phyloP scores from a whole-genome alignment of 371 early-diverging fungal species.

The Lichtheimia hyalospora region DNA sequence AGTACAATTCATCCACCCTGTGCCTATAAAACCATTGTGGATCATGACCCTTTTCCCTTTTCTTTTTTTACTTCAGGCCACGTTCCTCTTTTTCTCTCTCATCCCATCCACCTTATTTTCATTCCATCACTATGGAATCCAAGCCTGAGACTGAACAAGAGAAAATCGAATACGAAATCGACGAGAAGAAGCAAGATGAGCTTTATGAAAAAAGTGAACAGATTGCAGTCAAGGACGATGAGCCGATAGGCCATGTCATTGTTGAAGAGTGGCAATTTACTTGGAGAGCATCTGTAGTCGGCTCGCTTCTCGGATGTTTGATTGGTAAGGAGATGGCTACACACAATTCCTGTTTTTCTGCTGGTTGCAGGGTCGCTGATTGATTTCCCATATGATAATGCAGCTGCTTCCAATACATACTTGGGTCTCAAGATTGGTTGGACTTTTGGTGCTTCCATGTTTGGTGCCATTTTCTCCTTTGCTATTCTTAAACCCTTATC shows the following conservation, averaged over 20 bases:
- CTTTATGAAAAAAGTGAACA: conserved; percentile 20
- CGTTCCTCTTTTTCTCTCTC: background rate
- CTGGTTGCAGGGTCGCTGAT: background rate
- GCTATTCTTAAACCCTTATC: conserved; percentile 65
- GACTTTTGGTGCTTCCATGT: conserved; percentile 61
- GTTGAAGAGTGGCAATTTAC: conserved; percentile 48
- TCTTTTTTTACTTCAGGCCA: background rate
- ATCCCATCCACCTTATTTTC: background rate
- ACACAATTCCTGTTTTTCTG: background rate
- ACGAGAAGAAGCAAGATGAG: conserved; percentile 10
- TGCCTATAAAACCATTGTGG: background rate
- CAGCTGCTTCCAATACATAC: conserved; percentile 65
- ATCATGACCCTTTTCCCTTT: background rate
- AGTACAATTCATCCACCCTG: background rate
- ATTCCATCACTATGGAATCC: conserved; percentile 4
- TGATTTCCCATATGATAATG: background rate
- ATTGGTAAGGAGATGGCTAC: conserved; percentile 33
- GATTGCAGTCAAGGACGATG: conserved; percentile 17
- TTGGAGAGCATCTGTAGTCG: conserved; percentile 64
- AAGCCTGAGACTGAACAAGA: conserved; percentile 12
- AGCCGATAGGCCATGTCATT: background rate
- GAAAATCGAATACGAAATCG: conserved; percentile 37
- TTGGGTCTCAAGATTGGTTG: conserved; percentile 66
- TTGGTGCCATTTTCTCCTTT: conserved; percentile 55
- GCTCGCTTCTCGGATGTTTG: conserved; percentile 65